These are phyloP conservation scores for Fusarium anthophilum DNA, from an alignment of 2,329 filamentous ascomycete species.

Conservation along the genomic window DNA sequence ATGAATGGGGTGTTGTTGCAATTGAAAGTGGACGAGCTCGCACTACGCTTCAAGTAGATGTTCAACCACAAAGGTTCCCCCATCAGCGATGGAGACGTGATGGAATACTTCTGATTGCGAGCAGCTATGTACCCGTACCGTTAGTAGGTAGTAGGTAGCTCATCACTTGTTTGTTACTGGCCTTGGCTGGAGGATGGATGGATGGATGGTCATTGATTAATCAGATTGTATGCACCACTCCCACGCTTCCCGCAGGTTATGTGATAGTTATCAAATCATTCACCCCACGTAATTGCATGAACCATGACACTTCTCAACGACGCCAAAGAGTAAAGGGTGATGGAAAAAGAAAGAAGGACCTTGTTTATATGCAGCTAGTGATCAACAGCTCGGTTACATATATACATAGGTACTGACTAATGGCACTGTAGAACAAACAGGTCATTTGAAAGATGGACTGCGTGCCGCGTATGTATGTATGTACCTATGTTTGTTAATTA, in stretches of 20 bases:
- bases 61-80: slow-evolving; percentile 17
- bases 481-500: not conserved
- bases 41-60: slow-evolving; percentile 18
- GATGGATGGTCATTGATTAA: not conserved
- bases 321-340: not conserved
- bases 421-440: not conserved
- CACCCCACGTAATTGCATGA: slow-evolving; percentile 15
- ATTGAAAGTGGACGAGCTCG: slow-evolving; percentile 16
- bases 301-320: slow-evolving; percentile 13
- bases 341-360: not conserved
- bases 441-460: not conserved
- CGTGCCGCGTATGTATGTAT: not conserved
- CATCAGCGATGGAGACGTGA: not conserved
- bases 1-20: slow-evolving; percentile 8
- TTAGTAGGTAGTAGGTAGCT: not conserved
- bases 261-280: not conserved
- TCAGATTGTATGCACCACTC: not conserved
- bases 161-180: not conserved
- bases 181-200: not conserved
- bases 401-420: not conserved
- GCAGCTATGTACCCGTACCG: not conserved
- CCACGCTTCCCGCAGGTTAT: slow-evolving; percentile 4
- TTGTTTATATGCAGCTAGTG: not conserved
- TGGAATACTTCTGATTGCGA: slow-evolving; percentile 5
- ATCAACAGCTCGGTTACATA: not conserved